phyloP scores from a whole-genome alignment of 2,329 filamentous ascomycete species.

The Orbilia ellipsospora region DNA sequence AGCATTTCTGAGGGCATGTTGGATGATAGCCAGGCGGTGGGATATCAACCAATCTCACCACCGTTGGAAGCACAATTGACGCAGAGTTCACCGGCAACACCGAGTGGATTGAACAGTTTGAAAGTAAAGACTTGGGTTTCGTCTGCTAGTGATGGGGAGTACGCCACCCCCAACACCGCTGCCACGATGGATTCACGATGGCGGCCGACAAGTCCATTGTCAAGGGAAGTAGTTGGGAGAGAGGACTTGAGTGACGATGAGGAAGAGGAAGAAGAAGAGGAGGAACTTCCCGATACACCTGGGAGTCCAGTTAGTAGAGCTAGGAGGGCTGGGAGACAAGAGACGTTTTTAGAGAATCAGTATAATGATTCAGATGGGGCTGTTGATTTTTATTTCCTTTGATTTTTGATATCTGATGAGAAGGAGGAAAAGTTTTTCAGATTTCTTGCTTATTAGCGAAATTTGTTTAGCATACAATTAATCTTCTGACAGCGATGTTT shows the following conservation, averaged over 20 bases:
- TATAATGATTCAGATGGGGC: constrained; percentile 35
- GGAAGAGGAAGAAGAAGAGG: constrained; percentile 38
- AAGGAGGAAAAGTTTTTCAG: background rate
- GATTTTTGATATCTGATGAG: constrained; percentile 16
- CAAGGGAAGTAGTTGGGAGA: constrained; percentile 30
- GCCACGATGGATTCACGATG: constrained; percentile 36
- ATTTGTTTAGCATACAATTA: constrained; percentile 33
- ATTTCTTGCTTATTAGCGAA: constrained; percentile 42
- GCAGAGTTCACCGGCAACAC: constrained; percentile 57
- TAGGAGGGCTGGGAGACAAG: background rate
- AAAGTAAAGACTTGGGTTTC: constrained; percentile 50
- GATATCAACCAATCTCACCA: constrained; percentile 23
- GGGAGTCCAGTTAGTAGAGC: constrained; percentile 13
- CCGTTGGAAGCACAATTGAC: constrained; percentile 34
- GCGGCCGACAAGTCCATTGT: constrained; percentile 48
- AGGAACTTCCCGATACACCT: constrained; percentile 29
- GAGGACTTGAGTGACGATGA: constrained; percentile 29
- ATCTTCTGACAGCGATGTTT: constrained; percentile 18
- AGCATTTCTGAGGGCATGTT: constrained; percentile 26
- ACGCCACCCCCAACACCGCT: constrained; percentile 48
- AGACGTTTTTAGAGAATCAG: constrained; percentile 3
- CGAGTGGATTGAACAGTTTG: constrained; percentile 41
- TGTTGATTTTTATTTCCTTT: constrained; percentile 41
- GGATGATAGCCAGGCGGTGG: constrained; percentile 15
- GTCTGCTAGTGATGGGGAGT: constrained; percentile 49